Conservation (phyloP, 768 basidiomycete genomes). For the Pleurotus giganteus region DNA sequence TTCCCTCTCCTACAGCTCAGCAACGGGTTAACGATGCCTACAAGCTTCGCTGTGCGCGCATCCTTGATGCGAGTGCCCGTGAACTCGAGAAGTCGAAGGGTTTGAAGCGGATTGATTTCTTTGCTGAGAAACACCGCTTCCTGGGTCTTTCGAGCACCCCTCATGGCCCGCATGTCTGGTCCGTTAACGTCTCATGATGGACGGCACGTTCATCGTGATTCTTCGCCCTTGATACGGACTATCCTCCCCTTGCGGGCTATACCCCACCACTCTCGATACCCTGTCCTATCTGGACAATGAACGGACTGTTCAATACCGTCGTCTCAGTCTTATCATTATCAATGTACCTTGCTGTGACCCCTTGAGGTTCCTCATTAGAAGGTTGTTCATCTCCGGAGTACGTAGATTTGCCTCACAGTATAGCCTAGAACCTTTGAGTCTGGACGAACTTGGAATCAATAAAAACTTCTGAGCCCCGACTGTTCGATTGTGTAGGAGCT, state of each 20-base stretch:
- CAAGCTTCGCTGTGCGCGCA: slow-evolving; percentile 33
- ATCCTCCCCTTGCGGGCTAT: neutral
- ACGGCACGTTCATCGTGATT: neutral
- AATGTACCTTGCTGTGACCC: neutral
- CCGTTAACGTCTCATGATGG: slow-evolving; percentile 21
- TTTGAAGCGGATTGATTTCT: slow-evolving; percentile 54
- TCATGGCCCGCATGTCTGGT: slow-evolving; percentile 36
- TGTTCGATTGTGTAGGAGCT: no score
- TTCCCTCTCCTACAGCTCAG: slow-evolving; percentile 30
- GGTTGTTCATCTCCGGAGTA: no score
- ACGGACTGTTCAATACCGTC: neutral
- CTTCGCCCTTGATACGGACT: neutral
- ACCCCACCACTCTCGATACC: slow-evolving; percentile 5
- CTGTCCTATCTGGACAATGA: neutral
- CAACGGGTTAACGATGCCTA: slow-evolving; percentile 41
- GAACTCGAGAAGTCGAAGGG: slow-evolving; percentile 44
- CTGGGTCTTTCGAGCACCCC: slow-evolving; percentile 35
- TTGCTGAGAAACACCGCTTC: slow-evolving; percentile 35
- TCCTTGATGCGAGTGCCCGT: slow-evolving; percentile 25
- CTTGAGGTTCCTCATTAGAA: no score
- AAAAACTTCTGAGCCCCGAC: no score
- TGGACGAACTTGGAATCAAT: no score
- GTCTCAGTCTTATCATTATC: no score
- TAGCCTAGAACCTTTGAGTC: no score
- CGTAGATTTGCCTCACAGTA: no score